Conservation (phyloP, 2,329 filamentous ascomycete species). For the Aspergillus luchuensis region DNA sequence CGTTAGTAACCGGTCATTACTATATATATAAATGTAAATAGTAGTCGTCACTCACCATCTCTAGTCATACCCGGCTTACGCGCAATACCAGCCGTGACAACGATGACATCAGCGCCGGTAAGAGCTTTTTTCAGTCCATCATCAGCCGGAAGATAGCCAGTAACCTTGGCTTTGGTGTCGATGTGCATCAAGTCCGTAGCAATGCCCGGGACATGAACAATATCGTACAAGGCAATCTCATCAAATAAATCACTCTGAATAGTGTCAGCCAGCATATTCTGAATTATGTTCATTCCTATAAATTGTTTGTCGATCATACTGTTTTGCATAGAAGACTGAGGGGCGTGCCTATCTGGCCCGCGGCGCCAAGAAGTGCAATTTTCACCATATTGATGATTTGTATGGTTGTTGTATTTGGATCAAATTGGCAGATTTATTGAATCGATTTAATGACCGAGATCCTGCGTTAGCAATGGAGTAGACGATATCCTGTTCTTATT, state of each 20-base stretch:
- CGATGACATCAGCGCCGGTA: not conserved
- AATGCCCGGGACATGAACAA: not conserved
- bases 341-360: not conserved
- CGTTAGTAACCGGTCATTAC: not conserved
- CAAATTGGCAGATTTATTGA: no score
- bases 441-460: no score
- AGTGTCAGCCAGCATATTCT: no score
- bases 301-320: not conserved
- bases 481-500: no score
- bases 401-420: no score
- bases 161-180: not conserved
- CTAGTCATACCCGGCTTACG: not conserved
- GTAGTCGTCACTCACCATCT: not conserved
- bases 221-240: not conserved
- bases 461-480: no score
- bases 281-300: no score
- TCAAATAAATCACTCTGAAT: not conserved
- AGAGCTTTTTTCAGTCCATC: not conserved
- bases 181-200: not conserved
- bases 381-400: no score
- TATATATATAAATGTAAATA: not conserved
- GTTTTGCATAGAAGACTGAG: not conserved
- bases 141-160: not conserved
- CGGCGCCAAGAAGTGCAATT: not conserved
- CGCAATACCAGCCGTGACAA: not conserved